Base-by-base conservation (phyloP, 345 rosid genomes). In the Barbarea vulgaris region DNA sequence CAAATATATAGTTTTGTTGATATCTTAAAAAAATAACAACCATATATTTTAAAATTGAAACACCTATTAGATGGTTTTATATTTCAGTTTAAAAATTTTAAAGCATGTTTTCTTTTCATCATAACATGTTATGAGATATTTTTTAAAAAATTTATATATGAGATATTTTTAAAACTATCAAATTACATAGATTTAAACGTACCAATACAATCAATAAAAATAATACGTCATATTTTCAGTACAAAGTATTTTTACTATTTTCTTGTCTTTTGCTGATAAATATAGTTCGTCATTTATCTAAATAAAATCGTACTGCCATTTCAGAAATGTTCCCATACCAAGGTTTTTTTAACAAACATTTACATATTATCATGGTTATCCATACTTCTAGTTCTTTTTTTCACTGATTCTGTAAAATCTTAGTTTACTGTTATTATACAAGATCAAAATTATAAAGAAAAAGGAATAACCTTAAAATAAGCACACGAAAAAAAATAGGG, bases 391-490 rank as follows among this genome's bases (percentile, higher is more conserved):
- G n/a, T n/a, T n/a, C n/a, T n/a, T 1, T 9, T 15, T 65, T 8
- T 4, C 19, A 24, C 15, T 14, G 2, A 15, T n/a, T 28, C 18
- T n/a, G 53, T 17, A 18, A 68, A 68, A 19, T 14, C 15, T 12
- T 17, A 7, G 13, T 56, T 54, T 27, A 18, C 52, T 13, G 47
- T 21, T 34, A 13, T 19, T 22, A 19, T 50, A 9, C 12, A 52
- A 36, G 11, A 11, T 36, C 24, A 34, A 21, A 34, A 36, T 17
- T 53, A 6, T 27, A 41, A 69, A 30, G 2, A 28, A 44, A 19
- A 44, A 19, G 15, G 25, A 48, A 25, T 25, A 44, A 44, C 67
- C 66, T 56, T 74, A 74, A 74, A 65, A 55, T 56, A 64, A 73
- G 42, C 48, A 55, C 37, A 70, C 2, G 47, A n/a, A 31, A 59